phyloP scores from a whole-genome alignment of 345 rosid genomes.

The Salix purpurea region DNA sequence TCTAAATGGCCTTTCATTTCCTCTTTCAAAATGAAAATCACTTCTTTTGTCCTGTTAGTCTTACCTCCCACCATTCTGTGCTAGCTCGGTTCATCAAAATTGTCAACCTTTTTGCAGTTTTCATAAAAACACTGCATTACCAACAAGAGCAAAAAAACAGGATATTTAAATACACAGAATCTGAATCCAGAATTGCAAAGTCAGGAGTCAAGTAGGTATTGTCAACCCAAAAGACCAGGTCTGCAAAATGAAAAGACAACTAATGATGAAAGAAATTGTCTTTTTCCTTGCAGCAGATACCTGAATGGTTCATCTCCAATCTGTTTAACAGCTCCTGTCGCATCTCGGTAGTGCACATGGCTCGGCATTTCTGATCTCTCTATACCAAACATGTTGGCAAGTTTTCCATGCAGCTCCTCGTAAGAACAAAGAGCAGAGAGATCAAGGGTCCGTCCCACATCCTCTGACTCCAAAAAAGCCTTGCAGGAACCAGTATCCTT shows the following conservation, averaged over 20 bases:
- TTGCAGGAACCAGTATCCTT: constrained; percentile 77
- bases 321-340: constrained; percentile 50
- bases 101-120: constrained; percentile 65
- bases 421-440: constrained; percentile 69
- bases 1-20: background rate
- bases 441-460: constrained; percentile 80
- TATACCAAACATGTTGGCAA: constrained; percentile 71
- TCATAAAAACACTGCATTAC: constrained; percentile 54
- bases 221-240: background rate
- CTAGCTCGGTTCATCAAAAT: constrained; percentile 50
- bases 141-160: constrained; percentile 1
- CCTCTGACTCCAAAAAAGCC: constrained; percentile 89
- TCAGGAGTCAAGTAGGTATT: background rate
- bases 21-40: background rate
- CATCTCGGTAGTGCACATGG: constrained; percentile 67
- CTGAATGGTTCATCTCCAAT: constrained; percentile 88
- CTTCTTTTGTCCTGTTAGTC: background rate
- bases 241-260: background rate
- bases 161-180: background rate
- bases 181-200: background rate
- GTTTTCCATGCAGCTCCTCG: constrained; percentile 61
- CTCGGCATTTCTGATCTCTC: constrained; percentile 54
- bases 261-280: background rate
- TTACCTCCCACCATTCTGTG: constrained; percentile 52
- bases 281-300: constrained; percentile 24